phyloP scores from a whole-genome alignment of 495 filamentous ascomycete species.

The Trichoderma reesei region DNA sequence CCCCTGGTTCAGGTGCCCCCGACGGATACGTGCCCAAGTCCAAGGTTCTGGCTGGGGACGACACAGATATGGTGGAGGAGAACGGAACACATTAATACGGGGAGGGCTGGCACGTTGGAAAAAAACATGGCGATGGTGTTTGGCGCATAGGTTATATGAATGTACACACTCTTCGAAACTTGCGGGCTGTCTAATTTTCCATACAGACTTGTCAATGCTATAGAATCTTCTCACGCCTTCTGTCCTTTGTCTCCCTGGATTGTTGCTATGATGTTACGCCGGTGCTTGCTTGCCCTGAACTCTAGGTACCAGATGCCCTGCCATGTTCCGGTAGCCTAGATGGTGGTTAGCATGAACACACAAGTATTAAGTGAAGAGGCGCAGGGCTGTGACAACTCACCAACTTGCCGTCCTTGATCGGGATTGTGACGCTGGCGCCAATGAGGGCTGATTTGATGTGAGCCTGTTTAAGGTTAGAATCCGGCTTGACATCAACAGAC shows the following conservation, averaged over 20 bases:
- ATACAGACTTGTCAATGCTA: neutral
- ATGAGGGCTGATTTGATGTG: conserved; percentile 89
- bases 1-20: conserved; percentile 56
- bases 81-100: conserved; percentile 17
- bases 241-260: conserved; percentile 80
- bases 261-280: conserved; percentile 76
- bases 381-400: conserved; percentile 57
- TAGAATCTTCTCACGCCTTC: neutral
- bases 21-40: conserved; percentile 49
- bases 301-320: conserved; percentile 93
- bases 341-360: neutral
- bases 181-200: neutral
- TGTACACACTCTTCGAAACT: neutral
- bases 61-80: conserved; percentile 41
- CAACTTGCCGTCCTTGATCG: conserved; percentile 76
- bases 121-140: conserved; percentile 20
- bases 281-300: conserved; percentile 68
- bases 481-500: neutral
- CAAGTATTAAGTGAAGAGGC: conserved; percentile 15
- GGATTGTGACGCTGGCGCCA: conserved; percentile 79
- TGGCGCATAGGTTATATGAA: conserved; percentile 14
- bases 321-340: conserved; percentile 45
- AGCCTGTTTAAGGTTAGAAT: conserved; percentile 13
- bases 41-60: conserved; percentile 68
- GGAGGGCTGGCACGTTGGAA: neutral